phyloP scores from a whole-genome alignment of 2,329 filamentous ascomycete species.

The Purpureocillium lavendulum region DNA sequence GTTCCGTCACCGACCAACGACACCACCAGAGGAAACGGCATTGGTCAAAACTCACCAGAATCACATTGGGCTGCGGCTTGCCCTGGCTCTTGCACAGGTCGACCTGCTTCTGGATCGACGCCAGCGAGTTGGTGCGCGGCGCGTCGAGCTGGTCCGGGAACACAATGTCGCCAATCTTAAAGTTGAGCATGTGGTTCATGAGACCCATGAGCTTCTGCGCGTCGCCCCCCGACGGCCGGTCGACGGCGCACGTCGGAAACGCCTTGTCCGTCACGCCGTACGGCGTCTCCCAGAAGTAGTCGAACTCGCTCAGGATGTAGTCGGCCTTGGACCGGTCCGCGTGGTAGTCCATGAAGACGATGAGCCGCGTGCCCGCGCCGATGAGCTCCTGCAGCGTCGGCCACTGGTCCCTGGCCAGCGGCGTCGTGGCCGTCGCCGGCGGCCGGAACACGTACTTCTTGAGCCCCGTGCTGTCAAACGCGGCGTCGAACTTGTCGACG shows the following conservation, averaged over 20 bases:
- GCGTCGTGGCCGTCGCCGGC: constrained; percentile 18
- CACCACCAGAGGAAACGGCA: too few species aligned
- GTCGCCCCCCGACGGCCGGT: constrained; percentile 44
- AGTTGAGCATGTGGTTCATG: constrained; percentile 29
- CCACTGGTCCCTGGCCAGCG: constrained; percentile 44
- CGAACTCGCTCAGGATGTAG: constrained; percentile 57
- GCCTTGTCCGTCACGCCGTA: constrained; percentile 53
- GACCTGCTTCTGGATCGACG: constrained; percentile 19
- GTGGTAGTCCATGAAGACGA: constrained; percentile 66
- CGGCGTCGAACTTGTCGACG: constrained; percentile 43
- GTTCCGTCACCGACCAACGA: neutral
- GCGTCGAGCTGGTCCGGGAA: constrained; percentile 23
- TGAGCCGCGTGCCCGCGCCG: constrained; percentile 49
- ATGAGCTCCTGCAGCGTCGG: constrained; percentile 64
- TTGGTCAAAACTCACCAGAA: constrained; percentile 23
- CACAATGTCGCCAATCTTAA: constrained; percentile 21
- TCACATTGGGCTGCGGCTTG: constrained; percentile 17
- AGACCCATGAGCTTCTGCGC: constrained; percentile 33
- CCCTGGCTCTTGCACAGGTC: constrained; percentile 16
- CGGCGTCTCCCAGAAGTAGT: constrained; percentile 64
- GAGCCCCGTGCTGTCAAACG: constrained; percentile 48
- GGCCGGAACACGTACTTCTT: constrained; percentile 49
- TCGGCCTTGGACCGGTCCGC: constrained; percentile 39
- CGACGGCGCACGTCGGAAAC: constrained; percentile 57
- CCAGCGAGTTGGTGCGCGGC: constrained; percentile 24